These are phyloP conservation scores for Cynanchum wilfordii DNA, from an alignment of 257 asterid genomes.

Conservation along the genomic window DNA sequence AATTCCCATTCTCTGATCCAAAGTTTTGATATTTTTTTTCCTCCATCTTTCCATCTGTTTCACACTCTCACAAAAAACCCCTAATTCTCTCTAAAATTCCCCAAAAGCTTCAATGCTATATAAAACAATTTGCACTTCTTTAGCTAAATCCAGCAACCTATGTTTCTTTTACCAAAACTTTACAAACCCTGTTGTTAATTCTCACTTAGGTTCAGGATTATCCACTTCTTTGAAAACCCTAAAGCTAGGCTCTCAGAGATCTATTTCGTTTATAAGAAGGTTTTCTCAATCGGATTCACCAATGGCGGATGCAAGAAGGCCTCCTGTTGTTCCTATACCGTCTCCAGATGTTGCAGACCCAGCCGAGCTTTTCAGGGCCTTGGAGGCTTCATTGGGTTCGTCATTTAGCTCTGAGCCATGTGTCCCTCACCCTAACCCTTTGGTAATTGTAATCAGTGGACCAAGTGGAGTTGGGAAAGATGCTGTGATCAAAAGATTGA, in stretches of 20 bases:
- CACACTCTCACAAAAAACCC: neutral
- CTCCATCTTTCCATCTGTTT: neutral
- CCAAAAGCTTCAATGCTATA: conserved; percentile 48
- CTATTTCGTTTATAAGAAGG: conserved; percentile 21
- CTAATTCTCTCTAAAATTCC: neutral
- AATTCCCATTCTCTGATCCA: conserved; percentile 8
- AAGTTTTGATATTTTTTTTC: conserved; percentile 6
- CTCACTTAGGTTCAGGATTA: conserved; percentile 21
- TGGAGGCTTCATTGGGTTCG: conserved; percentile 76
- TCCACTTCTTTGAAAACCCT: conserved; percentile 26
- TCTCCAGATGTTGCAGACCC: conserved; percentile 43
- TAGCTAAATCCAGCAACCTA: conserved; percentile 37
- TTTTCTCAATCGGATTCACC: conserved; percentile 36
- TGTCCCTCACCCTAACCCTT: conserved; percentile 64
- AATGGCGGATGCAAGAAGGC: conserved; percentile 50
- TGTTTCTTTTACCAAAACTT: conserved; percentile 28
- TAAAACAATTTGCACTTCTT: conserved; percentile 45
- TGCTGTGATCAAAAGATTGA: conserved; percentile 68
- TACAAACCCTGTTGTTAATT: conserved; percentile 34
- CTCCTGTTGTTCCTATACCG: conserved; percentile 49
- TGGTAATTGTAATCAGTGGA: conserved; percentile 80
- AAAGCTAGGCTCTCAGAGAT: conserved; percentile 18
- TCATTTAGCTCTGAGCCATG: conserved; percentile 63
- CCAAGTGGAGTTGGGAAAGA: conserved; percentile 98
- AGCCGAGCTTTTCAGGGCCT: conserved; percentile 63